Percentiles rank a stretch among this genome's conserved stretches.
Conservation (phyloP, 345 rosid species). For the Aquilaria malaccensis region DNA sequence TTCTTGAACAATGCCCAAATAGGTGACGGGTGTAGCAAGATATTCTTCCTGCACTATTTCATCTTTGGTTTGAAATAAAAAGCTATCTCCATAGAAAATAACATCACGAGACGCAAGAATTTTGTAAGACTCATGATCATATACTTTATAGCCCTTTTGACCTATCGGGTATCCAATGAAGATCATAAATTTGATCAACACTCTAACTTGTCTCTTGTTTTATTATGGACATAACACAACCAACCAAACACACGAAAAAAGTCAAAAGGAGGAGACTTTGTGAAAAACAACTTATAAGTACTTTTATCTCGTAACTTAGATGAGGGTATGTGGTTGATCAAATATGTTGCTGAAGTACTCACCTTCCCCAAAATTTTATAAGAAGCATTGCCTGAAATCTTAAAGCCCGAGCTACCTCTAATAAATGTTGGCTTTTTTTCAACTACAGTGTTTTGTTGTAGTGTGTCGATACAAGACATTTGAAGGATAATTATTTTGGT, state of each 20-base stretch:
- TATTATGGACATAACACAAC: background rate
- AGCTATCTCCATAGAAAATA: too few relatives aligned
- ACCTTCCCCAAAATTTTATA: background rate
- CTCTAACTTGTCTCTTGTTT: background rate
- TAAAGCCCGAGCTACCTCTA: background rate
- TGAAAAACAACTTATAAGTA: too few relatives aligned
- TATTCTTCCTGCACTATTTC: too few relatives aligned
- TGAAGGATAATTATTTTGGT: too few relatives aligned
- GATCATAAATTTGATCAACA: background rate
- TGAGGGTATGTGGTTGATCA: background rate
- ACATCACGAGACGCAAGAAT: background rate
- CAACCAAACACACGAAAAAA: background rate
- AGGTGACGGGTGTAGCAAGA: too few relatives aligned
- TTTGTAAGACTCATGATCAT: background rate
- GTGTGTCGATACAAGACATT: too few relatives aligned
- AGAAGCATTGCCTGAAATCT: background rate
- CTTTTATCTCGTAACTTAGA: too few relatives aligned
- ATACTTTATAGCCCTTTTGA: background rate
- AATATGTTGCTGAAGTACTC: background rate
- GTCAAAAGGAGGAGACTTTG: too few relatives aligned
- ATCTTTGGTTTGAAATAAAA: background rate
- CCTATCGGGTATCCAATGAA: background rate
- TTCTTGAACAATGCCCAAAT: too few relatives aligned
- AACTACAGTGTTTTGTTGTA: background rate
- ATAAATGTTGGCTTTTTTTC: background rate